Evolutionary conservation across 2,329 filamentous ascomycete species (phyloP), one percentile per base, ranked within the genome.

Genomic region (Colletotrichum tanaceti): DNA sequence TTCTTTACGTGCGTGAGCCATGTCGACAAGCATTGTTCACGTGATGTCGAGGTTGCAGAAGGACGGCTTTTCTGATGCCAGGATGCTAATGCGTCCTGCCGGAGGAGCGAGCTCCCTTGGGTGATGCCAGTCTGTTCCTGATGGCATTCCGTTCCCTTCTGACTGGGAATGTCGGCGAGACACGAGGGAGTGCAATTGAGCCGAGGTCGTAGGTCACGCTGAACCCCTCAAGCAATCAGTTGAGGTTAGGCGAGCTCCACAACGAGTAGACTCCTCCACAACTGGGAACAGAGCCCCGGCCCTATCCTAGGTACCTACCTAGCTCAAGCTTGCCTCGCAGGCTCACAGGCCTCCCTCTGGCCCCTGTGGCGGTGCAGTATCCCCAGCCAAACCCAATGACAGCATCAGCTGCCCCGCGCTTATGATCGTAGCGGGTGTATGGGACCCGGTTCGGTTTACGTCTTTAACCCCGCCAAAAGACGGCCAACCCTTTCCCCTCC

Each of bases 401-500:
- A 68, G 60, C 57, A 60, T 65, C 65, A 68, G 59, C 60, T 70
- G 68, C 68, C 68, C 68, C 68, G 68, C 68, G 55, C 68, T 58
- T 68, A 58, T 53, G 68, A 61, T 69, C 58, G 38, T 65, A 61
- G 66, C 66, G 62, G 53, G 62, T 22, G 49, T 65, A 62, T 60
- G 58, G 46, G 66, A 61, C 55, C 66, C 32, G 32, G n/a, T 55
- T 53, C 32, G 32, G n/a, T 59, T 53, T 35, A 52, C 49, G 41
- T 35, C 58, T 59, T 49, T 57, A 69, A 69, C 66, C 66, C 66
- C 66, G 66, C 66, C 66, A 69, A 53, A 65, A 59, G 61, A 20
- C 52, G 22, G 38, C 66, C 61, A 71, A 59, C 55, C 61, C 61
- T 61, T 68, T 58, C 39, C 47, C 35, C 63, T 57, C 63, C 49